Evolutionary conservation across 805 yeast species (phyloP), one percentile per base, ranked within the genome.

Genomic region (Metschnikowia drakensbergensis): DNA sequence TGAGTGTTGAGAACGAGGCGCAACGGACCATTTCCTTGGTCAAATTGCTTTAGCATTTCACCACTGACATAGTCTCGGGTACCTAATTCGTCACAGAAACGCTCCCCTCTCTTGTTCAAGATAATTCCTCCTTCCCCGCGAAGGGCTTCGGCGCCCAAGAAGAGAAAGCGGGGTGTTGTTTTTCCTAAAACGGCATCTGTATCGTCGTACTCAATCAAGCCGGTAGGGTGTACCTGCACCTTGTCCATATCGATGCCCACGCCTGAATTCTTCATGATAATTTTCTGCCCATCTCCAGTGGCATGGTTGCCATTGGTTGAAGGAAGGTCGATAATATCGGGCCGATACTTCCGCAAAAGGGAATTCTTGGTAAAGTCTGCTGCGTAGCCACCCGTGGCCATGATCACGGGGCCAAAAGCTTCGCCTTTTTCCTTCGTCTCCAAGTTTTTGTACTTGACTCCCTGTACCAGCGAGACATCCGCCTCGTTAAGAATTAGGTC

Each of bases 141-240:
- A 32, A 82, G 67, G 5, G 84, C 84, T 61, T 82, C 86, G 3
- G 86, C 86, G 6, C 86, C 86, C 37, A 82, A 66, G 51, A 80
- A 78, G 48, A 80, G 68, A 58, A 80, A 80, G 49, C 82, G 69
- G 1, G 81, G 81, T 5, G 55, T 51, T 13, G 58, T 60, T 37
- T 54, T 59, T n/a, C 76, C 76, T 13, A 58, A 52, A 37, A 71
- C 66, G 4, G 66, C 69, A 35, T 80, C 84, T 30, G 58, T 64
- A 34, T 79, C 81, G 42, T 65, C 59, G 47, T 67, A 62, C 52
- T 77, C 80, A 47, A 82, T 76, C 53, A 82, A 72, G 0, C 86
- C 87, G 3, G 86, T 82, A 6, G 87, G 87, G 55, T 82, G 86
- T 25, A 82, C 83, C 61, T 82, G 87, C 38, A 82, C 81, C 58